Evolutionary conservation across 2,329 filamentous ascomycete genomes (phyloP).

Genomic region (Aspergillus carbonarius): DNA sequence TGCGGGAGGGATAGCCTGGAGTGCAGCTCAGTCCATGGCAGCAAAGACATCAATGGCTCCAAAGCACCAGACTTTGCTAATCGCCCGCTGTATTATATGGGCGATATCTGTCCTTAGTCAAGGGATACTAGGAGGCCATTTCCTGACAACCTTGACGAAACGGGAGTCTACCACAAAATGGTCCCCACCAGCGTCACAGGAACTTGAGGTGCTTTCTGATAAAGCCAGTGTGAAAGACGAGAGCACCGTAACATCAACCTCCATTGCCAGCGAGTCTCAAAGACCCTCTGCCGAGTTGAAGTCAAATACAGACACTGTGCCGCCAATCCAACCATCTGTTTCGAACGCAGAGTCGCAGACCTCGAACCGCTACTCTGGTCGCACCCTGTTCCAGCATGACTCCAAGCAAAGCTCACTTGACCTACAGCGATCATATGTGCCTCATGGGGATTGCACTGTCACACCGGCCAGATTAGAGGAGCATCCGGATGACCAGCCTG

Average conservation of each 20-base stretch:
- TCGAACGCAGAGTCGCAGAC: constrained; percentile 28
- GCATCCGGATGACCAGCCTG: constrained; percentile 10
- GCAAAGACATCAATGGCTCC: background rate
- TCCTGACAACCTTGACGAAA: constrained; percentile 21
- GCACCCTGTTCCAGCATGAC: constrained; percentile 27
- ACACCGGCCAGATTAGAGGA: constrained; percentile 6
- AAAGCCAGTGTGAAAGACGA: constrained; percentile 11
- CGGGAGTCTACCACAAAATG: constrained; percentile 17
- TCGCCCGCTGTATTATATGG: constrained; percentile 40
- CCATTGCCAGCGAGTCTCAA: constrained; percentile 13
- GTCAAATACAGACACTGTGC: constrained; percentile 12
- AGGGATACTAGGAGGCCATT: constrained; percentile 30
- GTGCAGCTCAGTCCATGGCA: constrained; percentile 15
- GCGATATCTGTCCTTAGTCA: constrained; percentile 33
- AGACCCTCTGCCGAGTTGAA: constrained; percentile 15
- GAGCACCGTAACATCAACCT: constrained; percentile 7
- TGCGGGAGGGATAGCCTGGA: constrained; percentile 30
- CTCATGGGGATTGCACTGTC: constrained; percentile 10
- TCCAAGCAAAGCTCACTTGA: constrained; percentile 27
- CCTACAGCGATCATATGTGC: constrained; percentile 14
- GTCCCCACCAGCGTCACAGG: constrained; percentile 25
- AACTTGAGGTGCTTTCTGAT: constrained; percentile 23
- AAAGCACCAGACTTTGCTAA: constrained; percentile 22
- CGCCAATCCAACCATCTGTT: constrained; percentile 19
- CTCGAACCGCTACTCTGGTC: constrained; percentile 33